Percentiles rank a stretch among this genome's conserved stretches.
Conservation (phyloP, 164 flowering plant species). For the Warburgia ugandensis region DNA sequence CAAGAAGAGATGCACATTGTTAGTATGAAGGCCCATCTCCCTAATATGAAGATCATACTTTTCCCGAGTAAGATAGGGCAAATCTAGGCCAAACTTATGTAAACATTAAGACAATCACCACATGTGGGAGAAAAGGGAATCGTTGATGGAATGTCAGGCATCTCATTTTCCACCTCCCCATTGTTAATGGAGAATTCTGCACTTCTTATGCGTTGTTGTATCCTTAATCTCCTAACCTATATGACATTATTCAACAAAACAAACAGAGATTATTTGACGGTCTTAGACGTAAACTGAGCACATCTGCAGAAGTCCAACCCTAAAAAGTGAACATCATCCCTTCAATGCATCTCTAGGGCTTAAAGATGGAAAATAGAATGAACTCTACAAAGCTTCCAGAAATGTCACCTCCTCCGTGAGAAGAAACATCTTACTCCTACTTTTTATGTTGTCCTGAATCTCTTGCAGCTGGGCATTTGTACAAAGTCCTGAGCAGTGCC, state of each 20-base stretch:
- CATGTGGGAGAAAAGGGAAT: slow-evolving; percentile 70
- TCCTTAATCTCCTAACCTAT: slow-evolving; percentile 41
- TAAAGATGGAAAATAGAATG: too few species aligned
- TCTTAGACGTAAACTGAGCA: neutral
- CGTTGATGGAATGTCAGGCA: slow-evolving; percentile 82
- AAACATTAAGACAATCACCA: slow-evolving; percentile 40
- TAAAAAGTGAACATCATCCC: too few species aligned
- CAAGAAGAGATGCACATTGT: slow-evolving; percentile 6
- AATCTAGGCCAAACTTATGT: neutral
- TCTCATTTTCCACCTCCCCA: slow-evolving; percentile 54
- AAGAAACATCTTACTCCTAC: too few species aligned
- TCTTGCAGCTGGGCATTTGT: too few species aligned
- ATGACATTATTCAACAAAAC: neutral
- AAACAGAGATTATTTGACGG: neutral
- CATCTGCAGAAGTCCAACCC: too few species aligned
- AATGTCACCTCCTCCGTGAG: too few species aligned
- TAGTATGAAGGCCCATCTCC: neutral
- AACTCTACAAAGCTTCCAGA: too few species aligned
- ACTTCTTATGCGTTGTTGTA: slow-evolving; percentile 52
- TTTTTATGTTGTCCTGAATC: too few species aligned
- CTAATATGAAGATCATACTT: neutral
- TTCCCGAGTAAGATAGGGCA: too few species aligned
- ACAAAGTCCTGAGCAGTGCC: too few species aligned
- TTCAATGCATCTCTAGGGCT: too few species aligned
- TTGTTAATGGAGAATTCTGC: slow-evolving; percentile 28